Percentiles rank a stretch among this genome's conserved stretches.
Conservation (phyloP, 1,284 basidiomycete genomes). For the Pseudomicrostroma phylloplanum region DNA sequence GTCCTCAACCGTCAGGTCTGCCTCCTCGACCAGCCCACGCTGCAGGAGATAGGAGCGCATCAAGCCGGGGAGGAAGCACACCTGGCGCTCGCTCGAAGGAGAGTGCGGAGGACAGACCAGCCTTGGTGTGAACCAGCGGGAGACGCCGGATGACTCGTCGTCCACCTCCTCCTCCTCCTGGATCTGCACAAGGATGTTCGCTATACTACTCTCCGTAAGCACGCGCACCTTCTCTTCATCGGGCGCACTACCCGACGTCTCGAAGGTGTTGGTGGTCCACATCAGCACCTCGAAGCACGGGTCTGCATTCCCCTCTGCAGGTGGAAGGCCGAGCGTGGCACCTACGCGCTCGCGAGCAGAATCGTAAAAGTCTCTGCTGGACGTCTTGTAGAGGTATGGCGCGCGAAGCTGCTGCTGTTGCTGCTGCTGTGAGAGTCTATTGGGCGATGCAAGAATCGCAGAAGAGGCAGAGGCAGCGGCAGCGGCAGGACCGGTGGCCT, state of each 20-base stretch:
- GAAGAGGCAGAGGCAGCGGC: no score
- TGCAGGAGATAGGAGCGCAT: not conserved
- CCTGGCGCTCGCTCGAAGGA: not conserved
- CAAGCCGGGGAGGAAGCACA: not conserved
- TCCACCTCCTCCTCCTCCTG: not conserved
- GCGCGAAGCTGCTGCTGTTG: not conserved
- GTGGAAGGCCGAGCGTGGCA: not conserved
- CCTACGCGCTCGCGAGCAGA: not conserved
- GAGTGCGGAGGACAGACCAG: not conserved
- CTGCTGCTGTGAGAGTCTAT: not conserved
- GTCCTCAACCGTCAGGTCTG: not conserved
- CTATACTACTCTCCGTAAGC: not conserved
- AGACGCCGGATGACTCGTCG: not conserved
- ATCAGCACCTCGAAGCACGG: conserved; percentile 4
- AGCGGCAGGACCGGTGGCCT: not conserved
- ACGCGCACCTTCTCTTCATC: not conserved
- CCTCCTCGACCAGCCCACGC: not conserved
- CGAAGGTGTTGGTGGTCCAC: not conserved
- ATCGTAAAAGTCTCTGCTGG: not conserved
- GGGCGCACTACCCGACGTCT: not conserved
- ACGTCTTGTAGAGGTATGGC: conserved; percentile 1
- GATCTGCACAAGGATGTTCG: not conserved
- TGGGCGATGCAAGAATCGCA: not conserved
- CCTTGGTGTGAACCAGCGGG: not conserved
- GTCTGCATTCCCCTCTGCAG: not conserved